A percentile compares a stretch with the other conserved stretches of the same genome.
phyloP scores from a whole-genome alignment of 1,284 basidiomycete genomes.

The Ganoderma leucocontextum region DNA sequence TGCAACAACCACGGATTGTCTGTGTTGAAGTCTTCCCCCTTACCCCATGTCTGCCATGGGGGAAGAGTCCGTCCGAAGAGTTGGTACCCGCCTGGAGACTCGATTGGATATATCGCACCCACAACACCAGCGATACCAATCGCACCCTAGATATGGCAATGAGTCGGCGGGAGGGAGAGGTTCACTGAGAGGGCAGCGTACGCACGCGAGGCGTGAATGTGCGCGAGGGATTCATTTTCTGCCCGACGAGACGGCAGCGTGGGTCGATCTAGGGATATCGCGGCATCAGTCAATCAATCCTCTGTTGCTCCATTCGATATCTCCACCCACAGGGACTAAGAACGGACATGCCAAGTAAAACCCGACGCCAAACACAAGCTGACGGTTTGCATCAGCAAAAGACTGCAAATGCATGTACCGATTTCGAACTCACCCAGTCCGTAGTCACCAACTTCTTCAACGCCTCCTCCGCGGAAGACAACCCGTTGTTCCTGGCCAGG shows the following conservation, averaged over 20 bases:
- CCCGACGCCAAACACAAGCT: conserved; percentile 69
- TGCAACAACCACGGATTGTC: conserved; percentile 67
- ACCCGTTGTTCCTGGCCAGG: conserved; percentile 69
- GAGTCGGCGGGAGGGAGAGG: background rate
- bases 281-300: background rate
- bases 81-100: conserved; percentile 73
- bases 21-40: conserved; percentile 53
- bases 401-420: no score
- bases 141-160: conserved; percentile 54
- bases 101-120: conserved; percentile 71
- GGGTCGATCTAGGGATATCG: conserved; percentile 59
- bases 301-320: background rate
- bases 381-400: background rate
- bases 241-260: conserved; percentile 62
- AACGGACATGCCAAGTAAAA: conserved; percentile 72
- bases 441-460: conserved; percentile 54
- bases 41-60: conserved; percentile 70
- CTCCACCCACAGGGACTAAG: conserved; percentile 57
- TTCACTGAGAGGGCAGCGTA: background rate
- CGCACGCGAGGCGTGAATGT: conserved; percentile 66
- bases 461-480: conserved; percentile 55
- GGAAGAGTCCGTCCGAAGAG: conserved; percentile 67
- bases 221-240: conserved; percentile 73
- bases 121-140: conserved; percentile 69
- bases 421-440: conserved; percentile 52